Conservation (phyloP, 2,329 filamentous ascomycete genomes). For the Colletotrichum camelliae region DNA sequence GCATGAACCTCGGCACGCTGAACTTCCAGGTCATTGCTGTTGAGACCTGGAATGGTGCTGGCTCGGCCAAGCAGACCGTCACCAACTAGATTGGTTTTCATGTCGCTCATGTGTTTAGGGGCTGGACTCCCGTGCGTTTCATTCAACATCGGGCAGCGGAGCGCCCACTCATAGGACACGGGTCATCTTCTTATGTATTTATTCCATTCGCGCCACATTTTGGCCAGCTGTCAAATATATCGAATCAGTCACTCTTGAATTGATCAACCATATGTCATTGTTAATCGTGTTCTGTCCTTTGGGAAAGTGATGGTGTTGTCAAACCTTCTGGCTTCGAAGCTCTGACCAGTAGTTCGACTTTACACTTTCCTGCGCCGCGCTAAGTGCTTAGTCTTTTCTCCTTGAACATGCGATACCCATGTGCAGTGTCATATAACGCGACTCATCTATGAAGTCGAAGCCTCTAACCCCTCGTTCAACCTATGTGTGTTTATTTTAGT, state of each 20-base stretch:
- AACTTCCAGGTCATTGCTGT: conserved; percentile 59
- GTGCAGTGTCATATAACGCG: not conserved
- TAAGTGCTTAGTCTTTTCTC: not conserved
- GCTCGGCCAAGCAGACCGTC: not conserved
- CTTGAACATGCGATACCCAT: not conserved
- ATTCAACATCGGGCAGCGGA: not conserved
- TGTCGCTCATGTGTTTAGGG: not conserved
- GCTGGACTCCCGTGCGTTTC: not conserved
- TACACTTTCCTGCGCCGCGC: not conserved
- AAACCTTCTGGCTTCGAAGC: not conserved
- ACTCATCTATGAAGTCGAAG: not conserved
- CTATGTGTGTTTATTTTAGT: not conserved
- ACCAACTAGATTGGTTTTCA: not conserved
- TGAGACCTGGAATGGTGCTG: conserved; percentile 45
- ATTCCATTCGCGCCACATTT: not conserved
- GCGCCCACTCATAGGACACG: not conserved
- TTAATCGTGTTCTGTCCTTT: not conserved
- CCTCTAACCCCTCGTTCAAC: not conserved
- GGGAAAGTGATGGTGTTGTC: not conserved
- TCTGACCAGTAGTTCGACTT: not conserved
- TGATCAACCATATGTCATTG: not conserved
- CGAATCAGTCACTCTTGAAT: not conserved
- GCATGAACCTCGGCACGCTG: conserved; percentile 50
- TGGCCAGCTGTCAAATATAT: not conserved
- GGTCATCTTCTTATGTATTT: not conserved